Evolutionary conservation across 495 filamentous ascomycete species (phyloP), one percentile per base, ranked within the genome.

Genomic region (Penicillium herquei): DNA sequence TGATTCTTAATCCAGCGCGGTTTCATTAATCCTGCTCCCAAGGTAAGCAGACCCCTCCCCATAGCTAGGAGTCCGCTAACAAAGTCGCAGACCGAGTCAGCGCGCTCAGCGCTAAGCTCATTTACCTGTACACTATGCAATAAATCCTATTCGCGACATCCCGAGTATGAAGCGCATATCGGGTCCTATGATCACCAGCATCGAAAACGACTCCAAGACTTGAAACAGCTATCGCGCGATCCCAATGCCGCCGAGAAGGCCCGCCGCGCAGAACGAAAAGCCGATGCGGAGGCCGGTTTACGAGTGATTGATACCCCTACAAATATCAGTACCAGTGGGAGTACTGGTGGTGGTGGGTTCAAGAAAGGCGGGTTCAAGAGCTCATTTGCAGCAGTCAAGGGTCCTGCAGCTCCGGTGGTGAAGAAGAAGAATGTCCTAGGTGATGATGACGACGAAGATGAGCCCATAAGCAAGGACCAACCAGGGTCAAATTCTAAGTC

Each of bases 41-140:
- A 79, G 69, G 78, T 80, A 45, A 51, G 33, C 13, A 30, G 30
- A 10, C 40, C 34, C 34, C 10, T 16, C 45, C 5, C 6, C 8
- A 9, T 30, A 7, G 6, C 21, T 9, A 49, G 50, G 35, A 32
- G 7, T 13, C 33, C 21, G 44, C 40, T 39, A 54, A 51, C 17
- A 17, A 13, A n/a, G 26, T 31, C 7, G 39, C 72, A 92, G 74
- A 96, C 93, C 3, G 87, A 92, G 57, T 90, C 87, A 35, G 93
- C 93, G 1, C 86, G 90, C 35, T 90, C 91, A 63, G 93, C 93
- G 6, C 78, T 88, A n/a, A 89, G 88, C 60, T 84, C 90, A 30
- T 96, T 98, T 76, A 91, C 89, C 72, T 98, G 81, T 52, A 78
- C 77, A 8, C 71, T 85, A 14, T 85, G 82, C 69, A 76, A 76